A percentile compares a stretch with the other conserved stretches of the same genome.
Conservation (phyloP, 148 eudicot genomes). For the Dysphania ambrosioides region DNA sequence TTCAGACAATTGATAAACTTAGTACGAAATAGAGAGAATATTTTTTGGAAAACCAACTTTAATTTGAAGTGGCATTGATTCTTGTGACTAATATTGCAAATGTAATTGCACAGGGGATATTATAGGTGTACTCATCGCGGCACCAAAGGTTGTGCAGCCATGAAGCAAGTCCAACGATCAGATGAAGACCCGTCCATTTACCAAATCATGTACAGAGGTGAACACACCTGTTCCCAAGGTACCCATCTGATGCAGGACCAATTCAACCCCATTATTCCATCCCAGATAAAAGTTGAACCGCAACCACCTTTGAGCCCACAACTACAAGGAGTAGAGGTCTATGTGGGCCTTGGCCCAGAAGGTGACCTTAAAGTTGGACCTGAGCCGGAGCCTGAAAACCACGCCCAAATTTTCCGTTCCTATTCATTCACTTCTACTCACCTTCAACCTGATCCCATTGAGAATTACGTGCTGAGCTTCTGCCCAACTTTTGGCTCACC, state of each 20-base stretch:
- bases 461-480: slow-evolving; percentile 22
- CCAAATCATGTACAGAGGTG: slow-evolving; percentile 48
- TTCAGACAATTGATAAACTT: no score
- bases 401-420: slow-evolving; percentile 32
- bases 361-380: slow-evolving; percentile 25
- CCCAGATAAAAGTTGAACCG: slow-evolving; percentile 4
- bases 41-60: no score
- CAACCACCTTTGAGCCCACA: slow-evolving; percentile 18
- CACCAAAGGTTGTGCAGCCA: slow-evolving; percentile 58
- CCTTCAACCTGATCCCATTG: slow-evolving; percentile 30
- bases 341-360: slow-evolving; percentile 24
- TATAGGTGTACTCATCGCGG: slow-evolving; percentile 73
- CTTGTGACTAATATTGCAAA: background rate
- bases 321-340: slow-evolving; percentile 19
- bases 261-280: slow-evolving; percentile 14
- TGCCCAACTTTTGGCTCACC: slow-evolving; percentile 33
- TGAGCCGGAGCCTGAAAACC: background rate
- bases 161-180: slow-evolving; percentile 61
- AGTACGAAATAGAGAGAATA: no score
- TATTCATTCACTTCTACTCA: slow-evolving; percentile 47
- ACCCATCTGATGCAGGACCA: slow-evolving; percentile 7
- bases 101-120: slow-evolving; percentile 53
- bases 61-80: background rate
- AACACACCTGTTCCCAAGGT: slow-evolving; percentile 43
- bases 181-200: slow-evolving; percentile 50